A percentile compares a stretch with the other conserved stretches of the same genome.
phyloP scores from a whole-genome alignment of 805 yeast genomes.

The Candida xiaguanensis region DNA sequence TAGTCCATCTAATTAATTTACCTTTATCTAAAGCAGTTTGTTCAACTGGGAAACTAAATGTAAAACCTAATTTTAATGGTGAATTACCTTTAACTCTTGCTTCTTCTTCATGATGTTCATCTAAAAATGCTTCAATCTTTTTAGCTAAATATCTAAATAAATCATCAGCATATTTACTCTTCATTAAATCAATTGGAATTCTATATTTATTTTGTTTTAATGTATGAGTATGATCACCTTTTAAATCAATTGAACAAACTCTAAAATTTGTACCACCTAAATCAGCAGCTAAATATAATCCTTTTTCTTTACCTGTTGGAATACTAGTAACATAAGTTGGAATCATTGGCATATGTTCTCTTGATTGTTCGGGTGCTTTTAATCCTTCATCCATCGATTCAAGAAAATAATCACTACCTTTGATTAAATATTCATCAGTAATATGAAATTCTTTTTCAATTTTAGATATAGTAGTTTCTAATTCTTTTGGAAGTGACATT shows the following conservation, averaged over 20 bases:
- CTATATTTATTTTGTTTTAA: conserved; percentile 73
- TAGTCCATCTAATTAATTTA: conserved; percentile 89
- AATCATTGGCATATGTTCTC: conserved; percentile 73
- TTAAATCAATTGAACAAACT: conserved; percentile 80
- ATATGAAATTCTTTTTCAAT: conserved; percentile 41
- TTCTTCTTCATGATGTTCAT: conserved; percentile 57
- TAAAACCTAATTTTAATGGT: conserved; percentile 77
- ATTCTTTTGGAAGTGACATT: conserved; percentile 10
- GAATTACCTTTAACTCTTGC: conserved; percentile 16
- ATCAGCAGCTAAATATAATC: conserved; percentile 85
- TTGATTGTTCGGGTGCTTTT: conserved; percentile 31
- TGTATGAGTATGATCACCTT: conserved; percentile 75
- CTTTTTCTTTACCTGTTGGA: conserved; percentile 84
- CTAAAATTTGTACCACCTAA: conserved; percentile 96
- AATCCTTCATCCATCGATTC: conserved; percentile 62
- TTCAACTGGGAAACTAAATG: conserved; percentile 89
- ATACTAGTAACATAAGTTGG: conserved; percentile 84
- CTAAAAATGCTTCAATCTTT: conserved; percentile 62
- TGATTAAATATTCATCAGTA: conserved; percentile 37
- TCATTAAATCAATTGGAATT: conserved; percentile 77
- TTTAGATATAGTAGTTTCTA: conserved; percentile 27
- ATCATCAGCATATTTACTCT: conserved; percentile 55
- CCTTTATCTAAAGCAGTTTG: conserved; percentile 82
- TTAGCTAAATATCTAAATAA: conserved; percentile 74
- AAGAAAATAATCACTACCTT: conserved; percentile 54